phyloP scores from a whole-genome alignment of 2,329 filamentous ascomycete genomes.

The Fusarium newnesense region DNA sequence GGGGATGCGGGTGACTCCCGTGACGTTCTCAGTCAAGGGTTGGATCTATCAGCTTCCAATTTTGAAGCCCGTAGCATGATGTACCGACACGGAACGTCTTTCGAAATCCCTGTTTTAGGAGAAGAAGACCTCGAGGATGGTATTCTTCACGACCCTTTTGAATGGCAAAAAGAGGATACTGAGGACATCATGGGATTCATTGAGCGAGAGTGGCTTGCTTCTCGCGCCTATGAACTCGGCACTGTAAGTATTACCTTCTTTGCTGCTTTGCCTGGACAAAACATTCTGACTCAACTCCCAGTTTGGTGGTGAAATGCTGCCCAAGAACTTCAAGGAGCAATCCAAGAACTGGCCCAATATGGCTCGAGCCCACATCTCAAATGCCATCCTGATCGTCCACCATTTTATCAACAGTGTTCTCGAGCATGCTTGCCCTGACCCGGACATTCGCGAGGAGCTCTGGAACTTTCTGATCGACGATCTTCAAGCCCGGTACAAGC shows the following conservation, averaged over 20 bases:
- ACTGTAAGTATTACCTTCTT: conserved; percentile 50
- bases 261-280: too few species aligned
- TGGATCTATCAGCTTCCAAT: too few species aligned
- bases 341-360: conserved; percentile 63
- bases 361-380: conserved; percentile 59
- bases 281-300: not conserved
- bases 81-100: not conserved
- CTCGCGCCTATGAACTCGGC: conserved; percentile 64
- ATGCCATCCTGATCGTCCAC: conserved; percentile 63
- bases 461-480: conserved; percentile 57
- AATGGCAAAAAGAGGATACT: not conserved
- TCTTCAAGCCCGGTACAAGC: conserved; percentile 57
- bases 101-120: conserved; percentile 11
- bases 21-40: too few species aligned
- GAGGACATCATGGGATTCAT: conserved; percentile 51
- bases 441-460: conserved; percentile 54
- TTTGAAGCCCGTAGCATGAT: too few species aligned
- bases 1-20: too few species aligned
- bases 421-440: conserved; percentile 55
- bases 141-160: conserved; percentile 39
- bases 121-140: conserved; percentile 38
- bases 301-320: conserved; percentile 55
- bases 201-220: conserved; percentile 51
- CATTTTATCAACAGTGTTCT: conserved; percentile 60
- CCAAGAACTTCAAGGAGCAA: conserved; percentile 62